Evolutionary conservation across 345 rosid genomes (phyloP).

Genomic region (Murraya paniculata): DNA sequence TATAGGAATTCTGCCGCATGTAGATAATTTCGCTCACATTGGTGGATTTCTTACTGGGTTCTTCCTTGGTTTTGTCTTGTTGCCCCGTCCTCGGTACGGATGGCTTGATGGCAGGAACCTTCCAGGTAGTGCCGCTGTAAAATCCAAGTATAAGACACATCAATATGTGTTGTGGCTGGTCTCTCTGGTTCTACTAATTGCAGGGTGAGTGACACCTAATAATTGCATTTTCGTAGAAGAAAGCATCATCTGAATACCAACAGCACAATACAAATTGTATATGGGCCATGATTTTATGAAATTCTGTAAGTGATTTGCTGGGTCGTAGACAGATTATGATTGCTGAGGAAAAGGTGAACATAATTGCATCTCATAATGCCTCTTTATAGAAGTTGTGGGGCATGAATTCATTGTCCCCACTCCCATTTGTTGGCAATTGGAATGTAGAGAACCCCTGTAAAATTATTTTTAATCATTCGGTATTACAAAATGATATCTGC

Average conservation of each 20-base stretch:
- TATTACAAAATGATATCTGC: background rate
- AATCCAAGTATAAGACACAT: conserved; percentile 66
- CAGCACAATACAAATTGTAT: background rate
- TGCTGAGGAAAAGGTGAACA: conserved; percentile 25
- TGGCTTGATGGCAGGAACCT: conserved; percentile 54
- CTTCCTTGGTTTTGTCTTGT: conserved; percentile 72
- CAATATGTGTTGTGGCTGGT: conserved; percentile 63
- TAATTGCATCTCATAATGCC: background rate
- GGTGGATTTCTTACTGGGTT: conserved; percentile 93
- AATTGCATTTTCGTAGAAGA: background rate
- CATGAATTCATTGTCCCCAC: background rate
- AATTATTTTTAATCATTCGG: background rate
- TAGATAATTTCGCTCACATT: conserved; percentile 84
- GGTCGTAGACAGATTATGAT: conserved; percentile 13
- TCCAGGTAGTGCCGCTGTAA: conserved; percentile 41
- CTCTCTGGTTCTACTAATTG: conserved; percentile 49
- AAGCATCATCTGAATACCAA: background rate
- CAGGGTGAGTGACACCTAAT: conserved; percentile 44
- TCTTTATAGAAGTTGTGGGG: conserved; percentile 9
- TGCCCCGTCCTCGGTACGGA: conserved; percentile 82
- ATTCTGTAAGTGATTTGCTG: conserved; percentile 9
- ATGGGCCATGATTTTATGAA: background rate
- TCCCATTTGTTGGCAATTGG: background rate
- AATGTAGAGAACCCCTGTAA: background rate
- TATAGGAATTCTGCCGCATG: conserved; percentile 83